Base-by-base conservation (phyloP, 108 stramenopile species). In the Skeletonema grethae region DNA sequence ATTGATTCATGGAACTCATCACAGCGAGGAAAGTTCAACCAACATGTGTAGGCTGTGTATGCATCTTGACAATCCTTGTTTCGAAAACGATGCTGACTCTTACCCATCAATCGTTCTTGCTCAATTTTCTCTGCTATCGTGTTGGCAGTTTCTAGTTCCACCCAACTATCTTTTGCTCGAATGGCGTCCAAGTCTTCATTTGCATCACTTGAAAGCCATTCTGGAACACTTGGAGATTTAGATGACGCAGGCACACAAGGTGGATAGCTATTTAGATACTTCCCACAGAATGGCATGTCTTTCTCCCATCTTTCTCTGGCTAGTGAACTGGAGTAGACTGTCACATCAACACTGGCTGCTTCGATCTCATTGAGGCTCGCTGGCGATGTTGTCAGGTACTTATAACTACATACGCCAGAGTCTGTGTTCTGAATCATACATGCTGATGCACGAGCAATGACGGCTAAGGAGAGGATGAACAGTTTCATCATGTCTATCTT, bases 41-140 rank as follows among this genome's bases (percentile, higher is more conserved):
- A 82, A 60, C 82, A 82, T 1, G 46, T 56, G 35, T 77, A 82
- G 8, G 72, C 29, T 31, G 41, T 45, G 24, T 66, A 82, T 2
- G 80, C 71, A 24, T 78, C 72, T 57, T 78, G 76, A 20, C 82
- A 82, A 38, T 77, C 82, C 13, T 73, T 62, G 36, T 82, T 82
- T 43, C 45, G 50, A 58, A 48, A 63, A 56, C 53, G 69, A 24
- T 66, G 46, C 45, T 77, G 57, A 0, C 15, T 67, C 15, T 38
- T 77, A 4, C 80, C 80, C 0, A 60, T 36, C 55, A 35, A 1
- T n/a, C 46, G 70, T 53, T 81, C 80, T 25, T 53, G 34, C 13
- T 75, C 80, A 39, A 81, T 76, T 65, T 65, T 43, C 32, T 11
- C 8, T 55, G 67, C 31, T 35, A 82, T 65, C 13, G 76, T 69